Conservation (phyloP, 2,329 filamentous ascomycete species). For the Sporothrix luriei region DNA sequence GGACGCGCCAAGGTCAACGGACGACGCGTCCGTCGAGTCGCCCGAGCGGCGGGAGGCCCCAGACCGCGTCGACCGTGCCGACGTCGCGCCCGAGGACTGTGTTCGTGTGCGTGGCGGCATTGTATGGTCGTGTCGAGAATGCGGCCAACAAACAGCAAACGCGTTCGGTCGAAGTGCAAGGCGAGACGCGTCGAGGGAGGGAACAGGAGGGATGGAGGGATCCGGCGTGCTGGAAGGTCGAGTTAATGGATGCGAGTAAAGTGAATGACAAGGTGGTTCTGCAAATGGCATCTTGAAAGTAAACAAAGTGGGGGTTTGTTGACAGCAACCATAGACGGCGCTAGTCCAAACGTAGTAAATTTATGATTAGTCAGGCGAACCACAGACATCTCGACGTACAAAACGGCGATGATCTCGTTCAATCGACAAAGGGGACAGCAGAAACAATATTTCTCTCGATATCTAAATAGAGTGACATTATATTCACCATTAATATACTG, state of each 20-base stretch:
- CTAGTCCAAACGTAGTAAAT: neutral
- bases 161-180: neutral
- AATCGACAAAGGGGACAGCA: neutral
- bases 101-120: constrained; percentile 29
- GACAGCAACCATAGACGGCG: neutral
- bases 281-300: neutral
- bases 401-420: neutral
- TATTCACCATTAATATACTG: too few species aligned
- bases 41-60: constrained; percentile 27
- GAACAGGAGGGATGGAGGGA: too few species aligned
- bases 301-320: constrained; percentile 24
- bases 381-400: too few species aligned
- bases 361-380: neutral
- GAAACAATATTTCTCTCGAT: too few species aligned
- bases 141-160: neutral
- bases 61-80: constrained; percentile 32
- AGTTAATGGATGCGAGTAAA: neutral
- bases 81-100: constrained; percentile 30
- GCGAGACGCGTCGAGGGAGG: neutral
- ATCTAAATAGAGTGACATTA: too few species aligned
- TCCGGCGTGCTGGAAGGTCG: neutral
- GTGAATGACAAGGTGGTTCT: constrained; percentile 17
- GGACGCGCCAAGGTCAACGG: constrained; percentile 10
- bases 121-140: neutral
- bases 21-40: constrained; percentile 18